These are phyloP conservation scores for Ophiostoma novo-ulmi DNA, from an alignment of 2,329 filamentous ascomycete species.

Conservation along the genomic window DNA sequence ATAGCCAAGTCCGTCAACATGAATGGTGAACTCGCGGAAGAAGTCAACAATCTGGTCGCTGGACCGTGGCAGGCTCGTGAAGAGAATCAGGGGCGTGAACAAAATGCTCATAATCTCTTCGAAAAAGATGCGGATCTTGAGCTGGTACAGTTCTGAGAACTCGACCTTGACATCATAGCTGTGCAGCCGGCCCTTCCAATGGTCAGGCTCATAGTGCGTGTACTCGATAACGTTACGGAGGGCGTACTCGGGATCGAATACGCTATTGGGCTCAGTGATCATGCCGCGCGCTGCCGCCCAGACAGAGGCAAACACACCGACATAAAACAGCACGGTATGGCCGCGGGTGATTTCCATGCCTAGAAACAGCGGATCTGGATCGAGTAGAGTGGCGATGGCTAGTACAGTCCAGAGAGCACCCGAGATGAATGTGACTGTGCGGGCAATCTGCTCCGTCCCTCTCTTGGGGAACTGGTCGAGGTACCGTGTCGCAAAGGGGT, in stretches of 20 bases:
- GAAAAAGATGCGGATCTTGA: slow-evolving; percentile 84
- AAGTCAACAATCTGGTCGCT: slow-evolving; percentile 95
- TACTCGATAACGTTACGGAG: slow-evolving; percentile 85
- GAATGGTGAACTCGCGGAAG: slow-evolving; percentile 94
- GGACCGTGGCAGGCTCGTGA: slow-evolving; percentile 78
- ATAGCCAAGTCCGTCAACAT: slow-evolving; percentile 92
- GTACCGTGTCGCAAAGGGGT: slow-evolving; percentile 86
- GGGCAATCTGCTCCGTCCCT: slow-evolving; percentile 78
- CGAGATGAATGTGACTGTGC: slow-evolving; percentile 80
- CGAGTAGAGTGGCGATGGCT: slow-evolving; percentile 75
- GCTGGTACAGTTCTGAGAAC: slow-evolving; percentile 84
- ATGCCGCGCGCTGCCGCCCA: slow-evolving; percentile 80
- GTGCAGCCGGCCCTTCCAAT: slow-evolving; percentile 87
- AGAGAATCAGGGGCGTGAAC: slow-evolving; percentile 82
- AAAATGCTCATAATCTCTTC: slow-evolving; percentile 91
- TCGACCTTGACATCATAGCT: slow-evolving; percentile 89
- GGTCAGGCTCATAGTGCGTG: slow-evolving; percentile 83
- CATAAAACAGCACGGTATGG: slow-evolving; percentile 83
- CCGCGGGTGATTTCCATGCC: slow-evolving; percentile 87
- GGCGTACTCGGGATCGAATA: slow-evolving; percentile 88
- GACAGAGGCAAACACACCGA: slow-evolving; percentile 73
- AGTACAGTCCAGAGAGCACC: slow-evolving; percentile 84
- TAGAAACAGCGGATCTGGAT: slow-evolving; percentile 77
- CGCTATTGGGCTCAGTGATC: slow-evolving; percentile 79
- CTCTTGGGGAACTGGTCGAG: slow-evolving; percentile 95